These are phyloP conservation scores for Zoysia japonica DNA, from an alignment of 176 grass and related monocot genomes.

Conservation along the genomic window DNA sequence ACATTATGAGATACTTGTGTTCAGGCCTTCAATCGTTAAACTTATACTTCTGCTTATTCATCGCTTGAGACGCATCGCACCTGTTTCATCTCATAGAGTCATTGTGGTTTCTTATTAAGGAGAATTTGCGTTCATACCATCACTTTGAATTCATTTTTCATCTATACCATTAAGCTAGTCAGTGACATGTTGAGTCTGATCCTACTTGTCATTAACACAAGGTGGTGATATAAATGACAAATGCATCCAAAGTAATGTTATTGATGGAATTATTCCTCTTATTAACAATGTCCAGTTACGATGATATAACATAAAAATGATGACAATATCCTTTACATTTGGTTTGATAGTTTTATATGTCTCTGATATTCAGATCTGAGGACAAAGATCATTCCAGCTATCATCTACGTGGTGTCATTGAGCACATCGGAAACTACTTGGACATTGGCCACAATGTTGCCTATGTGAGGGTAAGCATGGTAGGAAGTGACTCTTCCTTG, in stretches of 20 bases:
- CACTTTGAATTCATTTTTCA: too few species aligned
- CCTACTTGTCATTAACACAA: too few species aligned
- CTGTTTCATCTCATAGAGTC: not conserved
- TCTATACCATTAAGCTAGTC: too few species aligned
- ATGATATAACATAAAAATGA: not conserved
- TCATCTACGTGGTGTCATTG: conserved; percentile 37
- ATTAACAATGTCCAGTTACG: not conserved
- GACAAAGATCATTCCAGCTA: conserved; percentile 20
- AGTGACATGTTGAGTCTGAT: too few species aligned
- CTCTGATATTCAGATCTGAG: conserved; percentile 27
- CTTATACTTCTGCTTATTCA: not conserved
- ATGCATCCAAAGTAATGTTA: too few species aligned
- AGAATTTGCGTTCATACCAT: too few species aligned
- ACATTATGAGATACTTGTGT: conserved; percentile 2
- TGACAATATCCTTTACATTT: not conserved
- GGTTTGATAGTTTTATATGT: not conserved
- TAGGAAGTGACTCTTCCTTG: not conserved
- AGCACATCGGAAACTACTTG: conserved; percentile 2
- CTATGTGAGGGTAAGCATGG: conserved; percentile 40
- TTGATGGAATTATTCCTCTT: too few species aligned
- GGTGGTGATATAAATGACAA: too few species aligned
- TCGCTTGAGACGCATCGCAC: conserved; percentile 6
- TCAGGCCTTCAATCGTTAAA: not conserved
- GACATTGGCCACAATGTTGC: conserved; percentile 38
- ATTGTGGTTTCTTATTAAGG: not conserved